Evolutionary conservation across 129 eudicot genomes (phyloP).

Genomic region (Escallonia rubra): DNA sequence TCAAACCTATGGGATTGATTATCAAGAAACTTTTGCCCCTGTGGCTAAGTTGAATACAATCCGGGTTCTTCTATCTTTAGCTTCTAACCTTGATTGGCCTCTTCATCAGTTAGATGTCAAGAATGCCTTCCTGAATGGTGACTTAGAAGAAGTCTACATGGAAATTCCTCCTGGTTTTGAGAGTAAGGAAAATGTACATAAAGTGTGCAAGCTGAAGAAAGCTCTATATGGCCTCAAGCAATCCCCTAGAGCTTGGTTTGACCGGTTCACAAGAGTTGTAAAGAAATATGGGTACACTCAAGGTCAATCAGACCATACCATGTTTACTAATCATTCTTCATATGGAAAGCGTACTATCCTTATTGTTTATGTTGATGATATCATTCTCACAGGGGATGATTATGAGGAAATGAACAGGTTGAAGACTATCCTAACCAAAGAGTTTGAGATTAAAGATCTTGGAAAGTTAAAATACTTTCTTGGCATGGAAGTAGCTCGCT

Average conservation of each 20-base stretch:
- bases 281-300: slow-evolving; percentile 3
- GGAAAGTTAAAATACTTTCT: slow-evolving; percentile 1
- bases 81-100: background rate
- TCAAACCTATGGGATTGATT: slow-evolving; percentile 3
- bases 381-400: slow-evolving; percentile 3
- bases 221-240: slow-evolving; percentile 1
- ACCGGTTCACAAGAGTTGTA: background rate
- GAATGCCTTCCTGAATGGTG: background rate
- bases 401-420: background rate
- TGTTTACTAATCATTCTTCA: background rate
- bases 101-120: slow-evolving; percentile 9
- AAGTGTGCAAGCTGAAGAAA: background rate
- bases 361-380: slow-evolving; percentile 19
- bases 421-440: background rate
- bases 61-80: background rate
- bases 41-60: background rate
- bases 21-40: slow-evolving; percentile 1
- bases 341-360: background rate
- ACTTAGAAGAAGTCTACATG: background rate
- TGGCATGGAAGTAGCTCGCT: slow-evolving; percentile 9
- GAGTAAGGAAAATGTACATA: background rate
- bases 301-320: background rate
- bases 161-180: background rate
- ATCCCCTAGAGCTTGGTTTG: slow-evolving; percentile 4
- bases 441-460: slow-evolving; percentile 12